Evolutionary conservation across 768 basidiomycete species (phyloP).

Genomic region (Pholiota microspora): DNA sequence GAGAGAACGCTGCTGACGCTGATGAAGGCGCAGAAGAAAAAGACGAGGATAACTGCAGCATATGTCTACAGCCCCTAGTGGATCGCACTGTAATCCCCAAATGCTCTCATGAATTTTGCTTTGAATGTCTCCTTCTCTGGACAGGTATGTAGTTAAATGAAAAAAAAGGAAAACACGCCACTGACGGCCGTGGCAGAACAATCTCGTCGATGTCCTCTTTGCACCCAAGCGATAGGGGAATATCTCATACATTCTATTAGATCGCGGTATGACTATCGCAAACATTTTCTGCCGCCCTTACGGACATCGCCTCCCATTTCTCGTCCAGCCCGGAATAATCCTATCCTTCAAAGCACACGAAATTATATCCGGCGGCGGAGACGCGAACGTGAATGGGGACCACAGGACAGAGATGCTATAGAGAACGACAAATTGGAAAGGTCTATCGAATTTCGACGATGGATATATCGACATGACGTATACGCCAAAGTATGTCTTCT

Average conservation of each 20-base stretch:
- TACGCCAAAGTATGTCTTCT: slow-evolving; percentile 74
- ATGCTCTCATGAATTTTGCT: slow-evolving; percentile 94
- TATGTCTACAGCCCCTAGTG: slow-evolving; percentile 75
- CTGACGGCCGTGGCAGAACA: slow-evolving; percentile 48
- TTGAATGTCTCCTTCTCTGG: slow-evolving; percentile 88
- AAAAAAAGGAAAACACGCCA: background rate
- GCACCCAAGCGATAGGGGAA: slow-evolving; percentile 62
- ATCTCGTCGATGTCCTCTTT: slow-evolving; percentile 77
- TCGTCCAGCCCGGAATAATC: slow-evolving; percentile 24
- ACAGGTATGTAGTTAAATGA: slow-evolving; percentile 51
- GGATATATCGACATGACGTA: slow-evolving; percentile 77
- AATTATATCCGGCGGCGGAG: slow-evolving; percentile 32
- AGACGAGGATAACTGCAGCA: slow-evolving; percentile 56
- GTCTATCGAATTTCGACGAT: slow-evolving; percentile 69
- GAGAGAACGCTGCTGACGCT: background rate
- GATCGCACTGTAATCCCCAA: slow-evolving; percentile 81
- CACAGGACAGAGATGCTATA: slow-evolving; percentile 48
- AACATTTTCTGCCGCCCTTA: slow-evolving; percentile 71
- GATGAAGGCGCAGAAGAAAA: slow-evolving; percentile 8
- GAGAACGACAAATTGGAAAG: slow-evolving; percentile 71
- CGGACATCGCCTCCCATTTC: slow-evolving; percentile 46
- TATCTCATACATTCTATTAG: slow-evolving; percentile 81
- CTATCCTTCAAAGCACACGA: slow-evolving; percentile 26
- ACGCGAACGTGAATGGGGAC: slow-evolving; percentile 55
- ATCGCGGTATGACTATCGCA: slow-evolving; percentile 78